These are phyloP conservation scores for Cladophialophora exuberans DNA, from an alignment of 2,329 filamentous ascomycete species.

Conservation along the genomic window DNA sequence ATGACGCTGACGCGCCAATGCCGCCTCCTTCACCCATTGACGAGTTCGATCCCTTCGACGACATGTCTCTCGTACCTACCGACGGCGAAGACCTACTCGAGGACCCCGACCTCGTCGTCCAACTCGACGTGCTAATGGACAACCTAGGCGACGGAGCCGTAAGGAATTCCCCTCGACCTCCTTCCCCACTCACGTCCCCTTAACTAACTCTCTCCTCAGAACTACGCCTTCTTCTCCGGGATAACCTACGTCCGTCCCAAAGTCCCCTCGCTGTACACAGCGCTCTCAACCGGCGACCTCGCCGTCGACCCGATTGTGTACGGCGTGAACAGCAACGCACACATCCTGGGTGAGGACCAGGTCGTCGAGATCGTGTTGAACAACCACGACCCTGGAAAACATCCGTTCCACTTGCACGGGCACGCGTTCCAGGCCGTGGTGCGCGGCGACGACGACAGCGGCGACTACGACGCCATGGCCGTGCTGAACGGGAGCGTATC, in stretches of 20 bases:
- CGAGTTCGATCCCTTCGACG: conserved; percentile 71
- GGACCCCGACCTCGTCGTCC: conserved; percentile 65
- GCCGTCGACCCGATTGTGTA: conserved; percentile 65
- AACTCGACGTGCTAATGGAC: conserved; percentile 68
- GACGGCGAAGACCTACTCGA: conserved; percentile 65
- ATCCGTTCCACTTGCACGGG: conserved; percentile 71
- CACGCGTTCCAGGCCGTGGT: conserved; percentile 68
- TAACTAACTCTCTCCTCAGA: conserved; percentile 3
- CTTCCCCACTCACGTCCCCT: background rate
- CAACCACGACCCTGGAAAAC: conserved; percentile 56
- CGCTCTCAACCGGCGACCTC: conserved; percentile 61
- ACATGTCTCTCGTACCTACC: conserved; percentile 68
- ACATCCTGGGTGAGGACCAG: conserved; percentile 67
- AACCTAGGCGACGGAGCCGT: conserved; percentile 68
- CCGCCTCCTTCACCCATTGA: conserved; percentile 60
- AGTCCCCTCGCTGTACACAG: conserved; percentile 80
- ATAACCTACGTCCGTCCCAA: conserved; percentile 74
- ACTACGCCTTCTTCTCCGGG: conserved; percentile 70
- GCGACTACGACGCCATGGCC: conserved; percentile 41
- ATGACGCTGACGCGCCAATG: conserved; percentile 52
- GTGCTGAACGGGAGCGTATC: conserved; percentile 29
- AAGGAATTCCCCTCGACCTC: too few relatives aligned
- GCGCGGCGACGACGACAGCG: conserved; percentile 33
- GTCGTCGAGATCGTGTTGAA: conserved; percentile 45
- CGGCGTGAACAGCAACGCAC: conserved; percentile 65